A percentile compares a stretch with the other conserved stretches of the same genome.
Evolutionary conservation across 2,329 filamentous ascomycete genomes (phyloP).

Genomic region (Fusarium humuli): DNA sequence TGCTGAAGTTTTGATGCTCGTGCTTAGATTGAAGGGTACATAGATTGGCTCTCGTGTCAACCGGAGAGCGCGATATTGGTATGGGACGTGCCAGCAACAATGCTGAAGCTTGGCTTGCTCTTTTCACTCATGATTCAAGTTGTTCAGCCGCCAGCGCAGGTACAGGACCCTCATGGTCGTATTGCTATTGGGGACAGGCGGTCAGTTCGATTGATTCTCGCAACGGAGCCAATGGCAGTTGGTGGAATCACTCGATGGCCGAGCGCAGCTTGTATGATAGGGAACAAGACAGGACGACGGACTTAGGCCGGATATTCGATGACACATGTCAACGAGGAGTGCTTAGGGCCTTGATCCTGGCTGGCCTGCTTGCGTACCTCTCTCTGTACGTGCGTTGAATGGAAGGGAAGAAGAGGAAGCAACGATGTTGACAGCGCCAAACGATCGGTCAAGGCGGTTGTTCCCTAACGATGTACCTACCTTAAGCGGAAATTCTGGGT

Average conservation of each 20-base stretch:
- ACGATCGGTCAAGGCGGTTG: constrained; percentile 16
- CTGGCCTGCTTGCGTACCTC: constrained; percentile 13
- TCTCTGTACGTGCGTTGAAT: background rate
- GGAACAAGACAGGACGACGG: constrained; percentile 24
- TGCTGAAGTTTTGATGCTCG: constrained; percentile 27
- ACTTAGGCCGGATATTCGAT: constrained; percentile 33
- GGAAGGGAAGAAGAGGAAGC: constrained; percentile 6
- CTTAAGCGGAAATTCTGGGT: constrained; percentile 38
- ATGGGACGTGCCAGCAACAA: constrained; percentile 41
- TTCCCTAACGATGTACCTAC: constrained; percentile 17
- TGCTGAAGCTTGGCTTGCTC: constrained; percentile 15
- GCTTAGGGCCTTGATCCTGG: constrained; percentile 40
- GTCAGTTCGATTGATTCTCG: constrained; percentile 21
- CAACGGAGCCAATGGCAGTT: constrained; percentile 23
- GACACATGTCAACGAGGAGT: constrained; percentile 33
- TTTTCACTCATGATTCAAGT: constrained; percentile 20
- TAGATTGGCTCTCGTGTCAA: constrained; percentile 38
- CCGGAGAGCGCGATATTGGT: constrained; percentile 43
- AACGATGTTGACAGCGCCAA: constrained; percentile 13
- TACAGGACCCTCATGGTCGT: constrained; percentile 25
- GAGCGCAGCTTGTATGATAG: constrained; percentile 6
- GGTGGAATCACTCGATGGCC: constrained; percentile 15
- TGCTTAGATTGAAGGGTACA: constrained; percentile 31
- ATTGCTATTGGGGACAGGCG: constrained; percentile 18
- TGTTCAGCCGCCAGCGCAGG: constrained; percentile 6